A percentile compares a stretch with the other conserved stretches of the same genome.
phyloP scores from a whole-genome alignment of 768 basidiomycete species.

The Calocybe cyanea region DNA sequence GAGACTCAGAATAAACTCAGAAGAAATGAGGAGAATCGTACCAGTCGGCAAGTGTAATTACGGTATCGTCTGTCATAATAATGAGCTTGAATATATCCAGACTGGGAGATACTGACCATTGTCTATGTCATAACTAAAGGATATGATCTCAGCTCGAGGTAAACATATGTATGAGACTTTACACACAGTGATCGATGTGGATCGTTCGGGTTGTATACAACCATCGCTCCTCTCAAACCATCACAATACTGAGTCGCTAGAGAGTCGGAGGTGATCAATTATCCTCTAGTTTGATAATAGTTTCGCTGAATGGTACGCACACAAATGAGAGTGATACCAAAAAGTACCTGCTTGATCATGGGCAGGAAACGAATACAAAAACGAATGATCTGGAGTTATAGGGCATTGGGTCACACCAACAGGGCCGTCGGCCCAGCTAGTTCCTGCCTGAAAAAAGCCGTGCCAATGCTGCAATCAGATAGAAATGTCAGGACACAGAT shows the following conservation, averaged over 20 bases:
- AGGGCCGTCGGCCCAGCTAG: neutral
- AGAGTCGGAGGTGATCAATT: neutral
- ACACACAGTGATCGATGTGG: neutral
- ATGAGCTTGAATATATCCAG: slow-evolving; percentile 2
- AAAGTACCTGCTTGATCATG: neutral
- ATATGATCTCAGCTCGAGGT: neutral
- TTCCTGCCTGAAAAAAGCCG: neutral
- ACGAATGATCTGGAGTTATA: neutral
- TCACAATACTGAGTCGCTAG: slow-evolving; percentile 1
- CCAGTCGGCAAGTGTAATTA: slow-evolving; percentile 35
- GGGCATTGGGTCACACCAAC: neutral
- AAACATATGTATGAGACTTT: neutral
- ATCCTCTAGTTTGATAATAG: neutral
- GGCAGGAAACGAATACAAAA: neutral
- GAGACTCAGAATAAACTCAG: neutral
- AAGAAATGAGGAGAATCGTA: neutral
- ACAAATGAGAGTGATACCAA: slow-evolving; percentile 2
- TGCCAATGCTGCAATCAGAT: neutral
- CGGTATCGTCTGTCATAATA: slow-evolving; percentile 12
- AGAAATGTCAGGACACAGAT: neutral
- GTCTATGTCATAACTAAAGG: neutral
- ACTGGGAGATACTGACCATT: neutral
- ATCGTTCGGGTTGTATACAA: neutral
- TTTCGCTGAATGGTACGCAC: neutral
- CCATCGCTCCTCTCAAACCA: neutral